These are phyloP conservation scores for Mycena vitilis DNA, from an alignment of 768 basidiomycete genomes.

Conservation along the genomic window DNA sequence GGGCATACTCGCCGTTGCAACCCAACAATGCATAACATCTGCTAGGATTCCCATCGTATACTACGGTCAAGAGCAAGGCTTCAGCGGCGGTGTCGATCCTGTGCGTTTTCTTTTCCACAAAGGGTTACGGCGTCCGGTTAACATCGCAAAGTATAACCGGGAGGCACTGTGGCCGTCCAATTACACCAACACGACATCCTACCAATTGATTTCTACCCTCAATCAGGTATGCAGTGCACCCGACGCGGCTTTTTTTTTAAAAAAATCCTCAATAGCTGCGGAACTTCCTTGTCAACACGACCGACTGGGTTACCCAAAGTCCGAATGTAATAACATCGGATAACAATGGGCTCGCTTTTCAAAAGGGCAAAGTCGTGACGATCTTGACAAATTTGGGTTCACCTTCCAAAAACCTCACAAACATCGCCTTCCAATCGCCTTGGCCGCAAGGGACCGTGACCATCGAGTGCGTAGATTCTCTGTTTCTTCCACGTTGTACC, in stretches of 20 bases:
- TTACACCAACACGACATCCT: constrained; percentile 68
- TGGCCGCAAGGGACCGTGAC: constrained; percentile 60
- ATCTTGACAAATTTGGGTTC: constrained; percentile 81
- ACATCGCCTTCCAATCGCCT: constrained; percentile 68
- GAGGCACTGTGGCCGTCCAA: constrained; percentile 80
- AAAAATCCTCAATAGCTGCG: constrained; percentile 57
- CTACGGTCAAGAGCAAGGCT: constrained; percentile 83
- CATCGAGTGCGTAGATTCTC: constrained; percentile 60
- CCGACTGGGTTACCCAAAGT: constrained; percentile 65
- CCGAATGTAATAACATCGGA: constrained; percentile 64
- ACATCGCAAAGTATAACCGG: constrained; percentile 67
- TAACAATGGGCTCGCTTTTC: constrained; percentile 66
- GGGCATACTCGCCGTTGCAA: neutral
- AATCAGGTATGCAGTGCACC: constrained; percentile 57
- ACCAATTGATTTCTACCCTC: constrained; percentile 68
- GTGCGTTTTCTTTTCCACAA: constrained; percentile 49
- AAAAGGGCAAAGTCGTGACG: constrained; percentile 72
- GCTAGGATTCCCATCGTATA: constrained; percentile 79
- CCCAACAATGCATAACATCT: neutral
- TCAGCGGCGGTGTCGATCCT: constrained; percentile 73
- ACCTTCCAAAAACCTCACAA: constrained; percentile 67
- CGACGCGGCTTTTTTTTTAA: no score
- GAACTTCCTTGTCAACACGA: constrained; percentile 68
- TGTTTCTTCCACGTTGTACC: neutral
- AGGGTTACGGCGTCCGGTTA: constrained; percentile 7